Percentiles rank a stretch among this genome's conserved stretches.
Conservation (phyloP, 129 eudicot species). For the Solidago caesia region DNA sequence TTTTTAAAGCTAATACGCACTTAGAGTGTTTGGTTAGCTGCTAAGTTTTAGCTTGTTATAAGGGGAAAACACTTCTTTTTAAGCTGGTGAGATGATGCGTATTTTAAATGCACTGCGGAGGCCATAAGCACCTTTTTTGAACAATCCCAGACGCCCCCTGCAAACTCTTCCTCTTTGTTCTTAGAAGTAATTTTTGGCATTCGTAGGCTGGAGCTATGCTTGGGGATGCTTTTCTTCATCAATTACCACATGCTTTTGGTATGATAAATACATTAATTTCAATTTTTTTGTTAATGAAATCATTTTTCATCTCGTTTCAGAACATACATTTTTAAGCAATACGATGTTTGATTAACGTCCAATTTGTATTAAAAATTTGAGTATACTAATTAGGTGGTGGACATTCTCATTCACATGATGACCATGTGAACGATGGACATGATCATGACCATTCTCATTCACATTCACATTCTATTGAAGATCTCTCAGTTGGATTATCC, state of each 20-base stretch:
- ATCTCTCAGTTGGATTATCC: slow-evolving; percentile 87
- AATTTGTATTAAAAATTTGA: neutral
- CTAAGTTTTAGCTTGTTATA: no score
- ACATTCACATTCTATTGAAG: slow-evolving; percentile 84
- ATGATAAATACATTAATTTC: slow-evolving; percentile 15
- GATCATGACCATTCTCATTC: slow-evolving; percentile 59
- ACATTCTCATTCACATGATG: slow-evolving; percentile 74
- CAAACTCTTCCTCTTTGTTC: neutral
- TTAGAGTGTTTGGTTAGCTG: no score
- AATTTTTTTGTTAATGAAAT: neutral
- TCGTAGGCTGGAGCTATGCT: slow-evolving; percentile 98
- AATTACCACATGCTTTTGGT: slow-evolving; percentile 97
- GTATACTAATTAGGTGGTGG: slow-evolving; percentile 60
- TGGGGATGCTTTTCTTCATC: slow-evolving; percentile 99
- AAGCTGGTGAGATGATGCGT: neutral
- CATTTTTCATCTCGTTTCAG: neutral
- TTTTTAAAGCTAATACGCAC: no score
- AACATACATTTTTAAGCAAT: no score
- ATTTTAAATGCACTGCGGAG: neutral
- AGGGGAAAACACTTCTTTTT: neutral
- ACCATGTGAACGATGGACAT: slow-evolving; percentile 43
- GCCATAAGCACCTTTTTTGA: neutral
- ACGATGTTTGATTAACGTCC: neutral
- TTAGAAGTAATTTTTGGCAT: slow-evolving; percentile 3
- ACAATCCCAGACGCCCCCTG: no score